These are phyloP conservation scores for Physcia stellaris DNA, from an alignment of 495 filamentous ascomycete genomes.

Conservation along the genomic window DNA sequence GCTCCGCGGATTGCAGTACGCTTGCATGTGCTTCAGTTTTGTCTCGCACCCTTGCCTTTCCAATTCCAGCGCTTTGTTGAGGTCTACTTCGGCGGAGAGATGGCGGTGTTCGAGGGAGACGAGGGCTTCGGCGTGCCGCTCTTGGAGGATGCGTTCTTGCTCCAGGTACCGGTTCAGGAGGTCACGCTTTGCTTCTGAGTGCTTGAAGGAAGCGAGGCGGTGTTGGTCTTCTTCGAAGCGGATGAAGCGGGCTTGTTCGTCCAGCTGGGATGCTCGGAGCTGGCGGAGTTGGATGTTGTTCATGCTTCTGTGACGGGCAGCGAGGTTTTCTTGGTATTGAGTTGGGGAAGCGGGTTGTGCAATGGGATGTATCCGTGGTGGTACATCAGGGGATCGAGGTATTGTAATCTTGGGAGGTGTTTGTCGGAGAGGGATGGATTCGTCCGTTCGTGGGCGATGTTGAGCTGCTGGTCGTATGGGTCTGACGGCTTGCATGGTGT, in stretches of 20 bases:
- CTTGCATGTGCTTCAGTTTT: constrained; percentile 18
- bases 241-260: constrained; percentile 17
- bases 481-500: neutral
- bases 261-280: constrained; percentile 14
- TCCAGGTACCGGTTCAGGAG: constrained; percentile 6
- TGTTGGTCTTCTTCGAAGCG: constrained; percentile 14
- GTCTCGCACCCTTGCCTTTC: constrained; percentile 18
- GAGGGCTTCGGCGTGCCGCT: constrained; percentile 12
- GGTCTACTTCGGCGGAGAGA: constrained; percentile 15
- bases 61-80: constrained; percentile 10
- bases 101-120: constrained; percentile 15
- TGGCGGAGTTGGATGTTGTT: constrained; percentile 9
- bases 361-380: constrained; percentile 7
- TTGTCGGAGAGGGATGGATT: neutral
- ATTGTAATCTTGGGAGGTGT: neutral
- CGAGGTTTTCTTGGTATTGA: neutral
- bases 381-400: neutral
- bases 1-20: constrained; percentile 14
- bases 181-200: constrained; percentile 6
- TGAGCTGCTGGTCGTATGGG: neutral
- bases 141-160: constrained; percentile 4
- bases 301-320: constrained; percentile 10
- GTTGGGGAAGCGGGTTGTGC: constrained; percentile 5
- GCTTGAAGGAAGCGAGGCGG: constrained; percentile 11
- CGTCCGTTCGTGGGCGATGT: neutral